Conservation (phyloP, 495 filamentous ascomycete genomes). For the Sabuloglossum arenarium region DNA sequence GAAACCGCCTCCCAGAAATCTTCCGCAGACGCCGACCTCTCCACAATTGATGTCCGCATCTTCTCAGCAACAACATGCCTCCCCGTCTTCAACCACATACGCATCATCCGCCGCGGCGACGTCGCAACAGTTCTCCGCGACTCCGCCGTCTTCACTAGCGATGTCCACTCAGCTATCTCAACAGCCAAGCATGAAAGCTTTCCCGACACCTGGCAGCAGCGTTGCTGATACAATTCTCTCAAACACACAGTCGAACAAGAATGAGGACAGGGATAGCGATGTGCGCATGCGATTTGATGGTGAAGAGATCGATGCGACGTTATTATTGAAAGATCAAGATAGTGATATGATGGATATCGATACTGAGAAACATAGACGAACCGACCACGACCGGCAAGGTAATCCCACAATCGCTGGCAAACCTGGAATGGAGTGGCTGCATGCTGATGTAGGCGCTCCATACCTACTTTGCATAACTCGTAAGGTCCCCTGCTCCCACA, state of each 20-base stretch:
- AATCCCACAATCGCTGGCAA: neutral
- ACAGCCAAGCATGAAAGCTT: conserved; percentile 12
- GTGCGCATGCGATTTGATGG: conserved; percentile 13
- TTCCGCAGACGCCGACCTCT: conserved; percentile 3
- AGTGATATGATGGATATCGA: conserved; percentile 1
- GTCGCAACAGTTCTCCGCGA: conserved; percentile 11
- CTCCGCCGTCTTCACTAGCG: conserved; percentile 13
- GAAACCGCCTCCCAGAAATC: neutral
- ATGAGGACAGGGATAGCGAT: conserved; percentile 20
- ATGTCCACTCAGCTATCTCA: conserved; percentile 12
- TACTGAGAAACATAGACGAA: conserved; percentile 12
- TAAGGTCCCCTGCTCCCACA: conserved; percentile 17
- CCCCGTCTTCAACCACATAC: conserved; percentile 14
- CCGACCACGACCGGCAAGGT: conserved; percentile 21
- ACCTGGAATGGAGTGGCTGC: conserved; percentile 3
- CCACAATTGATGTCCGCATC: conserved; percentile 13
- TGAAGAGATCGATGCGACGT: conserved; percentile 5
- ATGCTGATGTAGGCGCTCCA: conserved; percentile 11
- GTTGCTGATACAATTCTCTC: conserved; percentile 14
- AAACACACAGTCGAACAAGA: conserved; percentile 6
- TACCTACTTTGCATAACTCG: conserved; percentile 17
- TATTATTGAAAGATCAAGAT: conserved; percentile 10
- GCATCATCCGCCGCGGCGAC: conserved; percentile 15
- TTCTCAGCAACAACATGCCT: conserved; percentile 11
- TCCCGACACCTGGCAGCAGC: conserved; percentile 24